Conservation (phyloP, 78 protist genomes). For the Dictyostelium brefeldianum region DNA sequence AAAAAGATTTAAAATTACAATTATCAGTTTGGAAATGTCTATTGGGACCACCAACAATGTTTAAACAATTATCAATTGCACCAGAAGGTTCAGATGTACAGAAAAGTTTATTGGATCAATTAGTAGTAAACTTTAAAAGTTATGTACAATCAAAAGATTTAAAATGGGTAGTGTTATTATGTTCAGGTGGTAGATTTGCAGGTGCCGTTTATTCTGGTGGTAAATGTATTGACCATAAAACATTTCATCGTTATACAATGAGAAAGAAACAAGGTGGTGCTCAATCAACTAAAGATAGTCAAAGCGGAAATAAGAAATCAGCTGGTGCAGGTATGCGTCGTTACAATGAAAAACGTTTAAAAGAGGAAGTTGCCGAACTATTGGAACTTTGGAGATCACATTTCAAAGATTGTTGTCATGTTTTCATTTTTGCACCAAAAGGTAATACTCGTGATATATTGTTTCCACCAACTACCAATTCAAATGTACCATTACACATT, state of each 20-base stretch:
- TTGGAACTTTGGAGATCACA: slow-evolving; percentile 46
- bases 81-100: neutral
- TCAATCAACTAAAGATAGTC: slow-evolving; percentile 80
- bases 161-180: slow-evolving; percentile 31
- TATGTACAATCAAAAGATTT: neutral
- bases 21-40: slow-evolving; percentile 48
- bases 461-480: neutral
- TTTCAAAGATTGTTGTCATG: slow-evolving; percentile 12
- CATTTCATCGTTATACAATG: slow-evolving; percentile 83
- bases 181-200: slow-evolving; percentile 79
- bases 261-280: slow-evolving; percentile 90
- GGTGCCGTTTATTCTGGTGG: slow-evolving; percentile 43
- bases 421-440: slow-evolving; percentile 75
- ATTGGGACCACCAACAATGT: slow-evolving; percentile 10
- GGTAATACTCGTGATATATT: slow-evolving; percentile 61
- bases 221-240: slow-evolving; percentile 79
- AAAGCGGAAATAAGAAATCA: slow-evolving; percentile 40
- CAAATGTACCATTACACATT: slow-evolving; percentile 7
- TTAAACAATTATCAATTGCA: neutral
- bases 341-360: slow-evolving; percentile 60
- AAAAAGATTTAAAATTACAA: slow-evolving; percentile 40
- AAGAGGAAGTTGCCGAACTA: slow-evolving; percentile 33
- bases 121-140: slow-evolving; percentile 1
- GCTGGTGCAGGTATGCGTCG: slow-evolving; percentile 80
- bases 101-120: neutral